These are phyloP conservation scores for Calendula officinalis DNA, from an alignment of 129 eudicot species.

Conservation along the genomic window DNA sequence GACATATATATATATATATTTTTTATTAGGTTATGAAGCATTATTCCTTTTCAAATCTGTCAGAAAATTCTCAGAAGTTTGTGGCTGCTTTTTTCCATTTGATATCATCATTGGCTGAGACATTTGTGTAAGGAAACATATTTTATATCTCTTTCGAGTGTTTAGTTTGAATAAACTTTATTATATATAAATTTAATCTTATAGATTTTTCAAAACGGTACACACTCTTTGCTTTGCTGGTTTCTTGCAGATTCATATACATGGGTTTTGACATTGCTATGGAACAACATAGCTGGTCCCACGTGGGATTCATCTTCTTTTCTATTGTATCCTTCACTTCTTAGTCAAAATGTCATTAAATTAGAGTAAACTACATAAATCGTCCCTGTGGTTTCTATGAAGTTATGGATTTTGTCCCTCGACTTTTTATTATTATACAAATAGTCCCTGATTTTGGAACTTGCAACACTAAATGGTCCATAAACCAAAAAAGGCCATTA, in stretches of 20 bases:
- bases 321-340: constrained; percentile 87
- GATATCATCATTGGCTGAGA: constrained; percentile 98
- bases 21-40: constrained; percentile 91
- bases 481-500: too few species aligned
- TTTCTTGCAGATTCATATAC: constrained; percentile 82
- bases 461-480: too few species aligned
- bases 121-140: constrained; percentile 71
- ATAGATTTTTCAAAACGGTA: background rate
- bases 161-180: constrained; percentile 7
- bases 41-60: constrained; percentile 80
- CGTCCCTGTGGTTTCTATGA: too few species aligned
- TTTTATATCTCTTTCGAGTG: constrained; percentile 9
- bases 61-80: constrained; percentile 89
- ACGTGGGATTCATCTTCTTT: constrained; percentile 91
- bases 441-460: too few species aligned
- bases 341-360: constrained; percentile 1
- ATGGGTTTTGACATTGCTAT: constrained; percentile 99
- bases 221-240: background rate
- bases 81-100: constrained; percentile 97
- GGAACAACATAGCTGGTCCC: constrained; percentile 99
- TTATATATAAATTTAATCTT: background rate
- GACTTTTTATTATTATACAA: too few species aligned
- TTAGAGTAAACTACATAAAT: too few species aligned
- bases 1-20: constrained; percentile 1
- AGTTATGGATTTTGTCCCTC: too few species aligned